phyloP scores from a whole-genome alignment of 1,284 basidiomycete genomes.

The Ustilago nuda region DNA sequence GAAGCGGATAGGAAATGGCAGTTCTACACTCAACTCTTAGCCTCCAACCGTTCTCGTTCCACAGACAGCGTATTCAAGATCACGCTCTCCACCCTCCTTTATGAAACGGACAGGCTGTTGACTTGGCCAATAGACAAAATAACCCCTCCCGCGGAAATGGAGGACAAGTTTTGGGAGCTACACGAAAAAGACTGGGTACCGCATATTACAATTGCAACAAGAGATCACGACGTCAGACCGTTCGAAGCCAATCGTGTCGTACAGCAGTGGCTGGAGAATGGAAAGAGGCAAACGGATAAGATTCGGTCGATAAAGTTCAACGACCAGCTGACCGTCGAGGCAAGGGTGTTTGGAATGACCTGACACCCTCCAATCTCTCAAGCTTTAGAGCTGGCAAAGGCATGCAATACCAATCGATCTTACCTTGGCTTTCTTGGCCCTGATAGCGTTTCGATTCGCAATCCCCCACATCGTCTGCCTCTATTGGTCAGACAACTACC shows the following conservation, averaged over 20 bases:
- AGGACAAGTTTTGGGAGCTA: constrained; percentile 25
- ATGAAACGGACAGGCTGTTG: constrained; percentile 9
- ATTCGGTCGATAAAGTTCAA: not conserved
- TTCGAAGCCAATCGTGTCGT: constrained; percentile 81
- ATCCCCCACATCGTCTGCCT: no score
- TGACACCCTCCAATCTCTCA: not conserved
- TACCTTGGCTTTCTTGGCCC: no score
- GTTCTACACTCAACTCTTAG: constrained; percentile 25
- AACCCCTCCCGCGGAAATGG: not conserved
- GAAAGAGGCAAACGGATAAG: not conserved
- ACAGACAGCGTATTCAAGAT: constrained; percentile 8
- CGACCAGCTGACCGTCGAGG: not conserved
- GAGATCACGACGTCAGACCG: constrained; percentile 73
- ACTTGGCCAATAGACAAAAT: constrained; percentile 18
- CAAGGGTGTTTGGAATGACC: constrained; percentile 29
- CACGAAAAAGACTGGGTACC: constrained; percentile 69
- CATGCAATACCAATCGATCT: no score
- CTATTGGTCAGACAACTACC: no score
- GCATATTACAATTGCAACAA: constrained; percentile 91
- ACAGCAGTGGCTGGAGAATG: not conserved
- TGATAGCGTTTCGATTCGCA: no score
- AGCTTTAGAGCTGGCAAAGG: no score
- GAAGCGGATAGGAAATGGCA: constrained; percentile 17
- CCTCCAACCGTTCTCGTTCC: not conserved
- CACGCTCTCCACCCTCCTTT: constrained; percentile 14